Evolutionary conservation across 306 rosid species (phyloP), one percentile per base, ranked within the genome.

Genomic region (Pachyrhizus erosus): DNA sequence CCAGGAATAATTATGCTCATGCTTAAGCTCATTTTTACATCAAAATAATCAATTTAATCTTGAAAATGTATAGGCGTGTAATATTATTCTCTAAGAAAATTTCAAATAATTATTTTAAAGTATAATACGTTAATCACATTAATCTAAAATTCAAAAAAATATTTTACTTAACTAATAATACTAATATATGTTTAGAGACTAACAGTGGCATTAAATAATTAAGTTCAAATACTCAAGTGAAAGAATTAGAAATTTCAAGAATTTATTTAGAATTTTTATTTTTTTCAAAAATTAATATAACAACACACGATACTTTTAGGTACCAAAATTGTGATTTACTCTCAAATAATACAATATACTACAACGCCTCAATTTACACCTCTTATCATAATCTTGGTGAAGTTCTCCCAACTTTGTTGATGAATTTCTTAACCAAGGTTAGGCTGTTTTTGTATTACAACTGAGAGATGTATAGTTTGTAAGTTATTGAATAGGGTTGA

Each of bases 401-500:
- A 61, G 11, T 62, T 31, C 1, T 14, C 61, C 49, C 49, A 43
- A 0, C 57, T 12, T 0, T 66, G 26, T 3, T 66, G 26, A 34
- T 51, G 29, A 66, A 51, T 78, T 49, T 67, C 49, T 78, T 12
- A 20, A 77, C 0, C 11, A 45, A 61, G 33, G 61, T 27, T 3
- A 7, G 18, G 20, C 8, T 78, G 10, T 37, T 10, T 37, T 37
- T 49, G 21, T 49, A 49, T 5, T 3, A 21, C 13, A 48, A 33
- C 7, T 43, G 6, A 64, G 60, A 37, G 27, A 40, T 24, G 21
- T 27, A 70, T n/a, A 15, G 17, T 18, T 37, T 23, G 24, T 15
- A 46, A 61, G 58, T 0, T 45, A 54, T 43, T 64, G 20, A 76
- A 46, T 48, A 27, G 76, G n/a, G 40, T 48, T 62, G 80, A 72